phyloP scores from a whole-genome alignment of 768 basidiomycete species.

The Pleurotus tuoliensis region DNA sequence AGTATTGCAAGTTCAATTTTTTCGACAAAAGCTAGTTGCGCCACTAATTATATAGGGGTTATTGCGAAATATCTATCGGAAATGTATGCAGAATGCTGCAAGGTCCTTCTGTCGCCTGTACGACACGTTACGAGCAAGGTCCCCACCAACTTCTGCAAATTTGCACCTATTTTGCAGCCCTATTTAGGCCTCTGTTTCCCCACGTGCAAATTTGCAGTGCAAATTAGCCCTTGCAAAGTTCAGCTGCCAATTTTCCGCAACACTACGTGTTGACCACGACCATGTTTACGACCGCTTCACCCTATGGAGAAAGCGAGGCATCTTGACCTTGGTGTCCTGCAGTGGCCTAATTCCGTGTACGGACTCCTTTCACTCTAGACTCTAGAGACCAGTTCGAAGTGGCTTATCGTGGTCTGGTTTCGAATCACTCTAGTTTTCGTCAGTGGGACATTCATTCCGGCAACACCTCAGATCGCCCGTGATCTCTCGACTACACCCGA shows the following conservation, averaged over 20 bases:
- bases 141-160: too few relatives aligned
- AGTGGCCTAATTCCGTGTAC: conserved; percentile 52
- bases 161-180: too few relatives aligned
- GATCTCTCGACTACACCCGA: conserved; percentile 57
- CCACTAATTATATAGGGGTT: too few relatives aligned
- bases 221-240: too few relatives aligned
- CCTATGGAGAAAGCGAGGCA: conserved; percentile 34
- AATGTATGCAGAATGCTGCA: too few relatives aligned
- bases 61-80: too few relatives aligned
- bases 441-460: conserved; percentile 65
- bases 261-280: not conserved
- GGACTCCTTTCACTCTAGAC: conserved; percentile 29
- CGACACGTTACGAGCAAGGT: too few relatives aligned
- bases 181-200: too few relatives aligned
- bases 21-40: too few relatives aligned
- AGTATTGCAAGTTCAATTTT: too few relatives aligned
- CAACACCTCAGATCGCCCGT: conserved; percentile 66
- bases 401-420: conserved; percentile 19
- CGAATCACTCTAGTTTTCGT: conserved; percentile 56
- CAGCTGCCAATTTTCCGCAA: not conserved
- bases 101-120: too few relatives aligned
- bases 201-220: too few relatives aligned
- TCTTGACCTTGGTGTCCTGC: conserved; percentile 48
- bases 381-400: conserved; percentile 26
- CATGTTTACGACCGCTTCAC: conserved; percentile 46